Evolutionary conservation across 805 yeast genomes (phyloP), one percentile per base, ranked within the genome.

Genomic region (Nakazawaea laoshanensis): DNA sequence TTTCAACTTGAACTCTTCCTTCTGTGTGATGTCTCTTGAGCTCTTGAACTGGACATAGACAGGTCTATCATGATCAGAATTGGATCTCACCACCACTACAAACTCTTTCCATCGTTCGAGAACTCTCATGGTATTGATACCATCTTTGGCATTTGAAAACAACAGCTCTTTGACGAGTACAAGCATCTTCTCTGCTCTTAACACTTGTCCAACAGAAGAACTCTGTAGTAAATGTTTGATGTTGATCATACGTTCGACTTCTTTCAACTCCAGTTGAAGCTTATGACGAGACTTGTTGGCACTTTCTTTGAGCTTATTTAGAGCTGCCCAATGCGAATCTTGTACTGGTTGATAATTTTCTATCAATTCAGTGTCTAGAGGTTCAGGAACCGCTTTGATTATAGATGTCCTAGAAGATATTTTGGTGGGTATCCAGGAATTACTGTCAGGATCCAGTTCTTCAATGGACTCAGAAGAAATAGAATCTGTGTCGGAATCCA

Each of bases 51-150:
- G 87, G 2, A 86, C 39, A 3, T 62, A 50, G 1, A 85, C 47
- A 0, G 94, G 88, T 7, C 58, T 53, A 2, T 57, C 61, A 1
- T 47, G 30, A 37, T 63, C 55, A 11, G 72, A 76, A 0, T 83
- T 74, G n/a, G 71, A 67, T 38, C 89, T 59, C 1, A 80, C 77
- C 2, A 82, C 85, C 3, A 82, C 79, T 18, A 74, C 58, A 48
- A 76, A 84, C 49, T 88, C 96, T 39, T 67, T 73, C 92, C 96
- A 86, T 30, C 86, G 57, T 37, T 83, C 88, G 7, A 64, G 40
- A 1, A 82, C 65, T 33, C 79, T 55, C n/a, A n/a, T n/a, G 1
- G 83, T 63, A 25, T 72, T 73, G 17, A 63, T 60, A 1, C 65
- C 57, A 36, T 72, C 76, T 7, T 54, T 48, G 39, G 77, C 85